Percentiles rank a stretch among this genome's conserved stretches.
phyloP scores from a whole-genome alignment of 78 protist genomes.

The Paulinella micropora region DNA sequence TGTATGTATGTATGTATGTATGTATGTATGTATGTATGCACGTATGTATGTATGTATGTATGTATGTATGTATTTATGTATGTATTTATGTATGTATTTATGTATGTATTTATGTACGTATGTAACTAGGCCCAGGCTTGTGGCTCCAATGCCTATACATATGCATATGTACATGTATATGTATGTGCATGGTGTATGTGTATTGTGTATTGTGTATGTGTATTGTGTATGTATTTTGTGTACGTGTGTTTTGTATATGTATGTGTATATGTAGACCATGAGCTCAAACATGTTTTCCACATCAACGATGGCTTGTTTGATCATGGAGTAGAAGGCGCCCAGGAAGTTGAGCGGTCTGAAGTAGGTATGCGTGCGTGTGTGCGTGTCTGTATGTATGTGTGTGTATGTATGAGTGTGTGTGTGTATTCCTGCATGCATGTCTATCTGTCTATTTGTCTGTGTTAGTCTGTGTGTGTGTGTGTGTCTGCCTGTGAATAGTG shows the following conservation, averaged over 20 bases:
- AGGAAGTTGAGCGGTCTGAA: slow-evolving; percentile 3
- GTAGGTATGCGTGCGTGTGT: background rate
- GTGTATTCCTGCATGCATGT: background rate
- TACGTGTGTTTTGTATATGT: too few relatives aligned
- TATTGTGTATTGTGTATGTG: too few relatives aligned
- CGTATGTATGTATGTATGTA: too few relatives aligned
- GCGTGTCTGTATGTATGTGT: background rate
- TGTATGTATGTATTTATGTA: too few relatives aligned
- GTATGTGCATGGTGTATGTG: too few relatives aligned
- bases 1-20: too few relatives aligned
- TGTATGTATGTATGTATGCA: too few relatives aligned
- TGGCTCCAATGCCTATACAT: background rate
- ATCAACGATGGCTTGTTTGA: background rate
- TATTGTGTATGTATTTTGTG: too few relatives aligned
- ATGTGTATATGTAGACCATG: too few relatives aligned
- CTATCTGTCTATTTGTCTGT: background rate
- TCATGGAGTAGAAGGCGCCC: background rate
- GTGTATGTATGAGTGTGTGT: background rate
- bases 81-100: too few relatives aligned
- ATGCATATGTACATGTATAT: too few relatives aligned
- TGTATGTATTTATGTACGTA: too few relatives aligned
- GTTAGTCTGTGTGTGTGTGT: background rate
- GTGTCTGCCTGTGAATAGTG: background rate
- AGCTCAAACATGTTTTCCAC: background rate
- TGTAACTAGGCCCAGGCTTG: background rate